Percentiles rank a stretch among this genome's conserved stretches.
Conservation (phyloP, 2,329 filamentous ascomycete genomes). For the Didymella keratinophila region DNA sequence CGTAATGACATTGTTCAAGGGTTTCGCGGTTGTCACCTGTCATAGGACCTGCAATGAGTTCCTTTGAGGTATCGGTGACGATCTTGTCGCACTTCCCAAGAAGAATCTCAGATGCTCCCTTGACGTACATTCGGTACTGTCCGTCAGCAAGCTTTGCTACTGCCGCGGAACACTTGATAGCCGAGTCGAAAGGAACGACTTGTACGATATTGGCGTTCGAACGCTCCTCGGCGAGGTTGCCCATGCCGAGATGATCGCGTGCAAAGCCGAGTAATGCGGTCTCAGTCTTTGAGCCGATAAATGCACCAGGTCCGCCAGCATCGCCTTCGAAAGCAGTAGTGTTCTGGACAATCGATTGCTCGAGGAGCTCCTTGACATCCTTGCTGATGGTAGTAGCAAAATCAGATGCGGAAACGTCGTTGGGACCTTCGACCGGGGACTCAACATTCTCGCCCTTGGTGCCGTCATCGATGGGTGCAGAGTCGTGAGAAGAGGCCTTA, state of each 20-base stretch:
- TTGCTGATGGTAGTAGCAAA: conserved; percentile 62
- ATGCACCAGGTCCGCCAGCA: conserved; percentile 57
- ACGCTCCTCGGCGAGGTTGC: conserved; percentile 66
- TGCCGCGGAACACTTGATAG: conserved; percentile 74
- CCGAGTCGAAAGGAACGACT: conserved; percentile 68
- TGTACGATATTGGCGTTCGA: conserved; percentile 67
- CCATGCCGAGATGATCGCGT: conserved; percentile 70
- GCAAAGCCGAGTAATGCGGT: conserved; percentile 77
- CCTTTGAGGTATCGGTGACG: conserved; percentile 66
- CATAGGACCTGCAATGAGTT: conserved; percentile 61
- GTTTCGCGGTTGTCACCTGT: conserved; percentile 65
- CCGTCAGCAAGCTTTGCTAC: conserved; percentile 65
- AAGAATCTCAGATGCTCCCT: conserved; percentile 62
- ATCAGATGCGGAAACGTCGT: conserved; percentile 61
- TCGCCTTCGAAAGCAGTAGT: conserved; percentile 54
- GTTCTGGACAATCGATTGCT: conserved; percentile 61
- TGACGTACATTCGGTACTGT: conserved; percentile 64
- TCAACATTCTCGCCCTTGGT: conserved; percentile 44
- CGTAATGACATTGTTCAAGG: conserved; percentile 72
- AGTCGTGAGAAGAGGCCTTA: conserved; percentile 26
- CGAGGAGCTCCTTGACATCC: conserved; percentile 64
- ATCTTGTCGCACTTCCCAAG: conserved; percentile 60
- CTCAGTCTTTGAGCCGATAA: conserved; percentile 80
- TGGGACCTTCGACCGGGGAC: conserved; percentile 50
- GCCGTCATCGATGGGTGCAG: conserved; percentile 36